These are phyloP conservation scores for Zasmidium angulare DNA, from an alignment of 2,329 filamentous ascomycete genomes.

Conservation along the genomic window DNA sequence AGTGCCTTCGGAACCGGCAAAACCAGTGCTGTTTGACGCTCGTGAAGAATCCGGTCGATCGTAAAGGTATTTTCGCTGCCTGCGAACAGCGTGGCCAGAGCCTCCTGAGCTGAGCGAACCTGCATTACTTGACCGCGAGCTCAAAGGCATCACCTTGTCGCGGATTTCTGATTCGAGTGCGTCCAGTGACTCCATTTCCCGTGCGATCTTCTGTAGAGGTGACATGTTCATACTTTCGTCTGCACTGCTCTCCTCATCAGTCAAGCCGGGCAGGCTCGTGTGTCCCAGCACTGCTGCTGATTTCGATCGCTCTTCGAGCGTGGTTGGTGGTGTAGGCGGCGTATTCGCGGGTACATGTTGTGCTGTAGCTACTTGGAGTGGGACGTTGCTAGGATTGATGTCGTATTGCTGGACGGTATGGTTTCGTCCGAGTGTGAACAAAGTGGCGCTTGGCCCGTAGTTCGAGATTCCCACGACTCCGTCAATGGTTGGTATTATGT, in stretches of 20 bases:
- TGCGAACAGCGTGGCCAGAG: slow-evolving; percentile 46
- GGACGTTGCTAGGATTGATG: slow-evolving; percentile 68
- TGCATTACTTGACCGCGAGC: slow-evolving; percentile 65
- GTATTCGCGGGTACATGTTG: slow-evolving; percentile 79
- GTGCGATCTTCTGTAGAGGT: slow-evolving; percentile 71
- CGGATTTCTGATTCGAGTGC: slow-evolving; percentile 50
- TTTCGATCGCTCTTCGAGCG: slow-evolving; percentile 68
- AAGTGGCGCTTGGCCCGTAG: slow-evolving; percentile 83
- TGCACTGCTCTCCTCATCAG: slow-evolving; percentile 70
- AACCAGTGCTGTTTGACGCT: slow-evolving; percentile 33
- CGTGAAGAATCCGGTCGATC: slow-evolving; percentile 44
- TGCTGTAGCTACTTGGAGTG: slow-evolving; percentile 78
- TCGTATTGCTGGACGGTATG: slow-evolving; percentile 95
- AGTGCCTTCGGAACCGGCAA: slow-evolving; percentile 35
- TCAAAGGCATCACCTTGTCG: slow-evolving; percentile 65
- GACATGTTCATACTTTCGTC: slow-evolving; percentile 63
- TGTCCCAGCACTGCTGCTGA: slow-evolving; percentile 29
- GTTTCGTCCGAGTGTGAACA: slow-evolving; percentile 87
- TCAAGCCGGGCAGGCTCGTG: slow-evolving; percentile 34
- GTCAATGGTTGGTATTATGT: slow-evolving; percentile 81
- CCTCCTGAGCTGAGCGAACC: slow-evolving; percentile 62
- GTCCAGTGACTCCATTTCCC: slow-evolving; percentile 66
- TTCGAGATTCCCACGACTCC: slow-evolving; percentile 79
- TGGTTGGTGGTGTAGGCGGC: slow-evolving; percentile 79
- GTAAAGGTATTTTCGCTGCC: slow-evolving; percentile 45